Base-by-base conservation (phyloP, 202 grass and related monocot species). In the Elaeis oleifera region DNA sequence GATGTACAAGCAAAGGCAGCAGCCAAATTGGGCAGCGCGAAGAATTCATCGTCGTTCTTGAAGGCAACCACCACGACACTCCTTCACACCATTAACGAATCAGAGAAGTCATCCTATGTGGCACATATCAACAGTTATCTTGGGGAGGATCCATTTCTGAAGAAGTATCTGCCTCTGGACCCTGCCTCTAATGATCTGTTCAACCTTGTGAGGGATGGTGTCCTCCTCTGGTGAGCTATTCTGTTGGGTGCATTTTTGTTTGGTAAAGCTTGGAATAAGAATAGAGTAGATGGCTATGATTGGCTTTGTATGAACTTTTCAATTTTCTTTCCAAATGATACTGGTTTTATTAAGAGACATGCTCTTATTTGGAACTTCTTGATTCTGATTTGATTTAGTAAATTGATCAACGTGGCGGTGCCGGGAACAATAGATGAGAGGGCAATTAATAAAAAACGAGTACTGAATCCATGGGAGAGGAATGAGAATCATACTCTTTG, bases 391-490 rank as follows among this genome's bases (percentile, higher is more conserved):
- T 61, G 58, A 70, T 55, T 61, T 84, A 99, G 94, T 69, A 99
- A 99, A 71, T 67, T 99, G 94, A 99, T 99, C 64, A 99, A 99
- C 78, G 75, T 99, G 50, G 94, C 94, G 60, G 94, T 99, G 54
- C 85, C 85, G 69, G 88, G 88, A 60, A 99, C 94, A 59, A 99
- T 99, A 75, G 94, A 99, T 80, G 94, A 99, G 82, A 89, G 94
- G 78, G 94, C 94, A 71, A 92, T 99, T 74, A 94, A 99, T 89
- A 99, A 79, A 73, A 99, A 99, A 86, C 84, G 88, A 75, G 82
- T 89, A 61, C 80, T 99, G 67, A 99, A 99, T 63, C 94, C 94
- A 26, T 99, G 94, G 94, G 82, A 99, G 77, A 89, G 94, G 68
- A 99, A 89, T 80, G 94, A 99, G 74, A 97, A 97, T 57, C 94